Base-by-base conservation (phyloP, 495 filamentous ascomycete species). In the Penicillium lividum region DNA sequence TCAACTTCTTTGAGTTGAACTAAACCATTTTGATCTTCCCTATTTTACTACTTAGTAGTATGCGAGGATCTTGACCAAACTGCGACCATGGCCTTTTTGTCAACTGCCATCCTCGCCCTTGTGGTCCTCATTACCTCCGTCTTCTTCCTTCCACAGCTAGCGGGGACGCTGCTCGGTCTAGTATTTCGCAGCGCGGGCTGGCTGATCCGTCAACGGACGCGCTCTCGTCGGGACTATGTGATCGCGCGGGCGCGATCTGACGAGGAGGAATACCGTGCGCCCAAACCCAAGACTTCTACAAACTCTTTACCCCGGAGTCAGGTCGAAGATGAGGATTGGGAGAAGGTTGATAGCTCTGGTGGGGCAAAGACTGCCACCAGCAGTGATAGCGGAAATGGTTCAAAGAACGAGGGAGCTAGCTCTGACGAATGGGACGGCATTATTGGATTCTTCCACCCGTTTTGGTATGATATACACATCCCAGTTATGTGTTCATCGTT, bases 391-490 rank as follows among this genome's bases (percentile, higher is more conserved):
- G 77, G 68, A 34, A 38, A 18, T 6, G 48, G 50, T 29, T 38
- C 29, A 45, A 55, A 55, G 42, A 42, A 43, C 18, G 45, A 50
- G 28, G 51, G 59, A 7, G 11, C 18, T 11, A 36, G 30, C 33
- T 46, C 56, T 9, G 69, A 78, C 53, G 84, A 89, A 11, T 96
- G 89, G 89, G 78, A 87, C 60, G 92, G 92, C 5, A 73, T 97
- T 30, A 84, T 97, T 40, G 94, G 93, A 16, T 98, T 98, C 82
- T 96, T 98, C 67, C 94, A 98, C 69, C 94, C 94, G 9, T 97
- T 96, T 73, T 96, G 92, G 89, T 91, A 73, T 29, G 30, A 5
- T 45, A 25, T 44, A 27, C 49, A 36, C 46, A 43, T 25, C 30
- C 10, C 5, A 30, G 7, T 43, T 28, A 29, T 54, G 15, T 56